phyloP scores from a whole-genome alignment of 345 rosid genomes.

The Eucalyptus leucophloia region DNA sequence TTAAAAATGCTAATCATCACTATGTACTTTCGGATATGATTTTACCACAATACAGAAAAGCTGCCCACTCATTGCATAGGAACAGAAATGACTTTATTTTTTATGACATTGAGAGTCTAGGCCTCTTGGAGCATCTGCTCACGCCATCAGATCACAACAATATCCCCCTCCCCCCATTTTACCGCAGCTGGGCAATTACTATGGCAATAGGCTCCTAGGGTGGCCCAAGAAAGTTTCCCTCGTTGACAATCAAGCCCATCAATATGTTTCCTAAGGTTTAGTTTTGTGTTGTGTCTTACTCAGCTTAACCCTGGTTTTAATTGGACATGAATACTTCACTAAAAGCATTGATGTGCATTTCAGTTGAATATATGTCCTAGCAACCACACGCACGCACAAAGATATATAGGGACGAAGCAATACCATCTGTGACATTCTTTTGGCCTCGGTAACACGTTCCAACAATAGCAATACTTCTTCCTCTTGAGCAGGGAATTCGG shows the following conservation, averaged over 20 bases:
- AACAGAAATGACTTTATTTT: not conserved
- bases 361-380: not conserved
- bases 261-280: not conserved
- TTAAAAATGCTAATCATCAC: not conserved
- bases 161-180: not conserved
- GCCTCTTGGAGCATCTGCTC: not conserved
- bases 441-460: slow-evolving; percentile 63
- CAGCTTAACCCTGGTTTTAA: not conserved
- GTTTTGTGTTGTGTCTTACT: not conserved
- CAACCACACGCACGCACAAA: not conserved
- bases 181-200: not conserved
- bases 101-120: not conserved
- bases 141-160: not conserved
- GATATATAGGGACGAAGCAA: not conserved
- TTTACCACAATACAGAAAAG: not conserved
- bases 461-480: slow-evolving; percentile 61
- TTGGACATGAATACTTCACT: not conserved
- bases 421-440: slow-evolving; percentile 54
- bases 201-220: not conserved
- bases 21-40: not conserved
- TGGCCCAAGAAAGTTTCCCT: not conserved
- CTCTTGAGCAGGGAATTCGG: slow-evolving; percentile 58
- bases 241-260: not conserved
- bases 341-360: not conserved
- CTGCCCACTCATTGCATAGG: not conserved